phyloP scores from a whole-genome alignment of 139 green algal species.

The Chlorella sorokiniana region DNA sequence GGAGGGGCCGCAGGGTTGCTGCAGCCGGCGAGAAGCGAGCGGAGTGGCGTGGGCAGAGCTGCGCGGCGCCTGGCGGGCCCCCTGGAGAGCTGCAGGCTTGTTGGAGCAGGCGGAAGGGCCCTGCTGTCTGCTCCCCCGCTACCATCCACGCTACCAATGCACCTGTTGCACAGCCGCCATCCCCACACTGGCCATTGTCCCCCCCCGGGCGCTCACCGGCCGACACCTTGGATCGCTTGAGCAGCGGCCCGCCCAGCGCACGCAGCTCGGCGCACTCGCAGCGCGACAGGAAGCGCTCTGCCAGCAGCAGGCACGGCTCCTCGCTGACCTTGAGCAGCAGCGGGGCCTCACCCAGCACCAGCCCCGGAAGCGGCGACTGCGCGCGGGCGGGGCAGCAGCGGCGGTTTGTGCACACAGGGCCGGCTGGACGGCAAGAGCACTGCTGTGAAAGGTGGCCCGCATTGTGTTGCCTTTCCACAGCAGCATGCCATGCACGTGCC shows the following conservation, averaged over 20 bases:
- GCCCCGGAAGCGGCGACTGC: not conserved
- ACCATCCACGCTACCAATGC: not conserved
- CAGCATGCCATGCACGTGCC: too few relatives aligned
- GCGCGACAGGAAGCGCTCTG: slow-evolving; percentile 14
- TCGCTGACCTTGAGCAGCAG: slow-evolving; percentile 27
- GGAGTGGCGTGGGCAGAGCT: not conserved
- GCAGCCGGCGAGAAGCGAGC: not conserved
- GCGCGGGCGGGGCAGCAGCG: not conserved
- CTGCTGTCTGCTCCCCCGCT: too few relatives aligned
- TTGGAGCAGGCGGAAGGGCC: too few relatives aligned
- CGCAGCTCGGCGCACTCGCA: not conserved
- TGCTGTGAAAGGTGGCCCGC: too few relatives aligned
- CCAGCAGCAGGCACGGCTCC: slow-evolving; percentile 23
- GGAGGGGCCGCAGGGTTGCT: not conserved
- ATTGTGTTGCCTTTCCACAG: not conserved
- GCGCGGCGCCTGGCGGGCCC: too few relatives aligned
- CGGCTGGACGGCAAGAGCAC: not conserved
- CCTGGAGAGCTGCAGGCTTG: too few relatives aligned
- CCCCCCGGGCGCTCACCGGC: not conserved
- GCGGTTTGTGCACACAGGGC: not conserved
- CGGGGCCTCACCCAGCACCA: slow-evolving; percentile 17
- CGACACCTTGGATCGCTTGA: slow-evolving; percentile 30
- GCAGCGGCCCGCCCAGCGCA: not conserved
- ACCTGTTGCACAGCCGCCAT: not conserved
- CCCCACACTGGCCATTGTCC: too few relatives aligned